Conservation (phyloP, 1,284 basidiomycete genomes). For the Thecaphora thlaspeos region DNA sequence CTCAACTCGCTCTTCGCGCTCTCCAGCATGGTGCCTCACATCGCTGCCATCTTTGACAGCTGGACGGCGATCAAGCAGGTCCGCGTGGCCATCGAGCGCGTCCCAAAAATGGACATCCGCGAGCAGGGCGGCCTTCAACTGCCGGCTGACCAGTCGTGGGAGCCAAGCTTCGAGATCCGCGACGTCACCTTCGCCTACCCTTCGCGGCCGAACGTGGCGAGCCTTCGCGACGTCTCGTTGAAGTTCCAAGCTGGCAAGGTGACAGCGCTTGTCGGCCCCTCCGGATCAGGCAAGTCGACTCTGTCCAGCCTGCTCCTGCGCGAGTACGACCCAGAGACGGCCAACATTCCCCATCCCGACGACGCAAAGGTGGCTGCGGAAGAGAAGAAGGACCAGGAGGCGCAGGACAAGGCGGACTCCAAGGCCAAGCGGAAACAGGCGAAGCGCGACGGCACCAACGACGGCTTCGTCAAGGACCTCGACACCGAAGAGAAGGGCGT, state of each 20-base stretch:
- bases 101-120: conserved; percentile 53
- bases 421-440: conserved; percentile 10
- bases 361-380: conserved; percentile 12
- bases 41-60: conserved; percentile 47
- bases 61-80: conserved; percentile 40
- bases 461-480: neutral
- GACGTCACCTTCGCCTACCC: conserved; percentile 54
- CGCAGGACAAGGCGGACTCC: neutral
- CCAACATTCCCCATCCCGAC: conserved; percentile 37
- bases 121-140: conserved; percentile 27
- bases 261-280: conserved; percentile 57
- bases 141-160: conserved; percentile 10
- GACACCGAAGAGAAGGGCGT: conserved; percentile 10
- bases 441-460: neutral
- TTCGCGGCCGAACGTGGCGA: conserved; percentile 38
- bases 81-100: conserved; percentile 46
- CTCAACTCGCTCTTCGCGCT: conserved; percentile 98
- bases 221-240: conserved; percentile 43
- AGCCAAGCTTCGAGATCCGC: conserved; percentile 40
- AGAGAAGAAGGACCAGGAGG: conserved; percentile 5
- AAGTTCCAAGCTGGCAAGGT: conserved; percentile 46
- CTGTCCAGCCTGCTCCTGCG: conserved; percentile 59
- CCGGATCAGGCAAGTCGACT: conserved; percentile 59
- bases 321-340: conserved; percentile 59
- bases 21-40: conserved; percentile 63